phyloP scores from a whole-genome alignment of 2,329 filamentous ascomycete genomes.

The Periconia digitata region DNA sequence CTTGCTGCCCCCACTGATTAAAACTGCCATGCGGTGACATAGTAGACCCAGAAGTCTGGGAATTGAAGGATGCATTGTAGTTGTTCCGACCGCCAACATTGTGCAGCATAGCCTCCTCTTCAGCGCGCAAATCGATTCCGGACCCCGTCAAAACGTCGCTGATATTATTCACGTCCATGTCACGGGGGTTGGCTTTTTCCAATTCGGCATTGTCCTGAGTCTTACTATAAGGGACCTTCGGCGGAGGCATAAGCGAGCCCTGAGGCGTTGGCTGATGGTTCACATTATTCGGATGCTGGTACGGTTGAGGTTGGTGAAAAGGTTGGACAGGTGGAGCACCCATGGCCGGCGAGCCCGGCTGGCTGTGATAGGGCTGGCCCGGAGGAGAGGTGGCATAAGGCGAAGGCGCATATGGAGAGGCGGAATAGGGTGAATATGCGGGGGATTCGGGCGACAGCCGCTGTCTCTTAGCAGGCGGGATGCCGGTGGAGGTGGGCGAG shows the following conservation, averaged over 20 bases:
- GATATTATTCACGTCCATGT: conserved; percentile 68
- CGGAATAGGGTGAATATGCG: conserved; percentile 37
- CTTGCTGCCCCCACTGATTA: conserved; percentile 47
- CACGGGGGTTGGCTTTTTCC: conserved; percentile 57
- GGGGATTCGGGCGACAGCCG: conserved; percentile 70
- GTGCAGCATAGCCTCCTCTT: conserved; percentile 78
- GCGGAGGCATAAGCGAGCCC: conserved; percentile 59
- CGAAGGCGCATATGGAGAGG: conserved; percentile 49
- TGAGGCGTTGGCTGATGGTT: conserved; percentile 19
- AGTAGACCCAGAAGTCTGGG: conserved; percentile 38
- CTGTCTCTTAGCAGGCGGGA: conserved; percentile 73
- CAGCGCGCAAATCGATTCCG: conserved; percentile 82
- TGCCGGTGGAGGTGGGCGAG: conserved; percentile 47
- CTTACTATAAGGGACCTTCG: conserved; percentile 60
- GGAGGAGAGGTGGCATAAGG: conserved; percentile 43
- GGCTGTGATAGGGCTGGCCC: conserved; percentile 24
- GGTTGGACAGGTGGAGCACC: conserved; percentile 28
- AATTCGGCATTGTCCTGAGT: conserved; percentile 44
- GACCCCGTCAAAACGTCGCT: conserved; percentile 83
- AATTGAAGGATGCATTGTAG: conserved; percentile 49
- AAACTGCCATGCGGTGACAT: conserved; percentile 49
- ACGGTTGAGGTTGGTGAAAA: conserved; percentile 58
- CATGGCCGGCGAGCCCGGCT: conserved; percentile 34
- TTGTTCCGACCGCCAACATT: conserved; percentile 59
- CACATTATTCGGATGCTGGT: conserved; percentile 30